Conservation (phyloP, 2,329 filamentous ascomycete species). For the Mycocentrospora acerina region DNA sequence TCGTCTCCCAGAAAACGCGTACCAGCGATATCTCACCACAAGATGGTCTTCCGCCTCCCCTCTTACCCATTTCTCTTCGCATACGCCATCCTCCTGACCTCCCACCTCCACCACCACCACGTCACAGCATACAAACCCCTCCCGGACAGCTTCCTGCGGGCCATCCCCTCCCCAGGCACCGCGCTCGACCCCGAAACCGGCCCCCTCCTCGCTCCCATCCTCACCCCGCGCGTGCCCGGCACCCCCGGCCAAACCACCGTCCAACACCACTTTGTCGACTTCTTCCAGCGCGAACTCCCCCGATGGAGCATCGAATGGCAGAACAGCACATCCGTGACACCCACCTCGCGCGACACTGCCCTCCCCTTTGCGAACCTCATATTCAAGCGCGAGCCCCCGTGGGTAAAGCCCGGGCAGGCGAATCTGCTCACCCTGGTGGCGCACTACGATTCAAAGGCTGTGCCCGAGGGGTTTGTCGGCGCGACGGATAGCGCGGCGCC, state of each 20-base stretch:
- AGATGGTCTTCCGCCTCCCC: constrained; percentile 19
- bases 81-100: constrained; percentile 11
- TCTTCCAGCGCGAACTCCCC: constrained; percentile 74
- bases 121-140: constrained; percentile 59
- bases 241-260: constrained; percentile 72
- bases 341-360: constrained; percentile 67
- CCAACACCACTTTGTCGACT: constrained; percentile 79
- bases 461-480: constrained; percentile 84
- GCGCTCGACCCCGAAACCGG: constrained; percentile 80
- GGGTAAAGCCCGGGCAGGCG: constrained; percentile 71
- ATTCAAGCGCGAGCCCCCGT: constrained; percentile 84
- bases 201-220: constrained; percentile 78
- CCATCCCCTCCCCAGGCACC: constrained; percentile 67
- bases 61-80: constrained; percentile 13
- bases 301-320: constrained; percentile 81
- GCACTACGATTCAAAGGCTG: constrained; percentile 86
- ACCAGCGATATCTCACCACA: too few relatives aligned
- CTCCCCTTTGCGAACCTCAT: constrained; percentile 88
- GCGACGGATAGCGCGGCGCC: constrained; percentile 92
- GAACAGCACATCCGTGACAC: constrained; percentile 85
- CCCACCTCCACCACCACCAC: constrained; percentile 17
- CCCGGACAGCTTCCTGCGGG: constrained; percentile 71
- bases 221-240: constrained; percentile 85
- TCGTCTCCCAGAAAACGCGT: too few relatives aligned
- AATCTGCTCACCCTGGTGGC: constrained; percentile 83